These are phyloP conservation scores for Colletotrichum sp. DNA, from an alignment of 2,329 filamentous ascomycete genomes.

Conservation along the genomic window DNA sequence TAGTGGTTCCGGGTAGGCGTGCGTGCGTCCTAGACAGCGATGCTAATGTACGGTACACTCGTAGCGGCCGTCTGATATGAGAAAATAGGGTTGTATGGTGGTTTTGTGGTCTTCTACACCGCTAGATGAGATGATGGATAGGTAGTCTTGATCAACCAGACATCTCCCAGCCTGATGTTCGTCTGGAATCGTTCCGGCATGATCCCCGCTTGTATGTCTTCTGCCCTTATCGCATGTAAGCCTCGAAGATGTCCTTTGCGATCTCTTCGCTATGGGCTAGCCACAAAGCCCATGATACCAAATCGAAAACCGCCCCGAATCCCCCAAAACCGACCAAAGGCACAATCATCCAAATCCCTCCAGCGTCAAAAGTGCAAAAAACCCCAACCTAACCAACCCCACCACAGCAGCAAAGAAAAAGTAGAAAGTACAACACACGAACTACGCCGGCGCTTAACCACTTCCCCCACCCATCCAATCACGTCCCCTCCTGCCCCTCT, in stretches of 20 bases:
- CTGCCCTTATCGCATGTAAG: neutral
- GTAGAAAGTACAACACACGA: neutral
- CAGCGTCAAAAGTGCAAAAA: neutral
- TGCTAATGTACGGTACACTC: neutral
- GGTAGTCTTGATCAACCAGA: neutral
- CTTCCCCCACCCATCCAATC: neutral
- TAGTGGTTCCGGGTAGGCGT: neutral
- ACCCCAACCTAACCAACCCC: neutral
- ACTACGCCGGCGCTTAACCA: neutral
- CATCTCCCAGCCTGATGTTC: neutral
- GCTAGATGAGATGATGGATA: neutral
- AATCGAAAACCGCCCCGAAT: neutral
- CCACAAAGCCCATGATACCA: neutral
- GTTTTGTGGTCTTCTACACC: neutral
- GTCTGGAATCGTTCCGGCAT: neutral
- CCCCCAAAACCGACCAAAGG: neutral
- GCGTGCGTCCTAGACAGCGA: neutral
- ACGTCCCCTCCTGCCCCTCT: neutral
- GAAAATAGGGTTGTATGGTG: neutral
- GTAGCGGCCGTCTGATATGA: neutral
- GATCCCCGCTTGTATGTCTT: neutral
- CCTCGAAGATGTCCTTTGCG: neutral
- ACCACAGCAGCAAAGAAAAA: neutral
- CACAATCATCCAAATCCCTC: neutral
- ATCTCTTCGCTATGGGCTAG: neutral